These are phyloP conservation scores for Daldinia childiae DNA, from an alignment of 495 filamentous ascomycete genomes.

Conservation along the genomic window DNA sequence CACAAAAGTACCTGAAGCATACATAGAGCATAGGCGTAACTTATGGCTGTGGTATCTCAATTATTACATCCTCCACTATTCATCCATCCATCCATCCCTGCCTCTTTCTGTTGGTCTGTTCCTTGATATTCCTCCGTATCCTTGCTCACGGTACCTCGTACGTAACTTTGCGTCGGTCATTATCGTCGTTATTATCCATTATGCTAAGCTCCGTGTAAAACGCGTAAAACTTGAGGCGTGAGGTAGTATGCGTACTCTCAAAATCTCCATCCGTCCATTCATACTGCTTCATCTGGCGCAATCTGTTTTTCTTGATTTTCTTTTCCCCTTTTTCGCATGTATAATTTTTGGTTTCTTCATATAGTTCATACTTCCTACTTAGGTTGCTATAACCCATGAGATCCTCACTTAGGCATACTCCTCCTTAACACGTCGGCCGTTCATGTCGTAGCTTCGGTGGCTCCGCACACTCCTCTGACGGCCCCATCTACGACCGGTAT, in stretches of 20 bases:
- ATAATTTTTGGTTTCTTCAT: neutral
- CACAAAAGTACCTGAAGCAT: neutral
- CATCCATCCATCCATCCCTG: neutral
- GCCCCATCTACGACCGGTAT: slow-evolving; percentile 43
- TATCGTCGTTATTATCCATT: slow-evolving; percentile 5
- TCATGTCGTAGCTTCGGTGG: slow-evolving; percentile 57
- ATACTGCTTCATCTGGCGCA: neutral
- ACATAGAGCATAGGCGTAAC: neutral
- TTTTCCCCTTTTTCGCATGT: neutral
- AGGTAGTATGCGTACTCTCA: neutral
- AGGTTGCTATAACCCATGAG: neutral
- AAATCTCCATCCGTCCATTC: neutral
- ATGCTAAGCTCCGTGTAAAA: neutral
- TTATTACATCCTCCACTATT: slow-evolving; percentile 10
- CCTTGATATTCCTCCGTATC: neutral
- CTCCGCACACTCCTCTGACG: slow-evolving; percentile 51
- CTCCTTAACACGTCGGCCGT: slow-evolving; percentile 66
- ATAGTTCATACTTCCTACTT: neutral
- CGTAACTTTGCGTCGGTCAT: neutral
- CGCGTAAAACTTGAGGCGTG: neutral
- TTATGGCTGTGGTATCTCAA: slow-evolving; percentile 16
- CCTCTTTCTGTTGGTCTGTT: neutral
- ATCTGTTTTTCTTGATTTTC: neutral
- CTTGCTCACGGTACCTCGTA: neutral
- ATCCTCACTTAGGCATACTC: slow-evolving; percentile 63